Evolutionary conservation across 2,329 filamentous ascomycete species (phyloP), one percentile per base, ranked within the genome.

Genomic region (Dryadomyces sulphureus): DNA sequence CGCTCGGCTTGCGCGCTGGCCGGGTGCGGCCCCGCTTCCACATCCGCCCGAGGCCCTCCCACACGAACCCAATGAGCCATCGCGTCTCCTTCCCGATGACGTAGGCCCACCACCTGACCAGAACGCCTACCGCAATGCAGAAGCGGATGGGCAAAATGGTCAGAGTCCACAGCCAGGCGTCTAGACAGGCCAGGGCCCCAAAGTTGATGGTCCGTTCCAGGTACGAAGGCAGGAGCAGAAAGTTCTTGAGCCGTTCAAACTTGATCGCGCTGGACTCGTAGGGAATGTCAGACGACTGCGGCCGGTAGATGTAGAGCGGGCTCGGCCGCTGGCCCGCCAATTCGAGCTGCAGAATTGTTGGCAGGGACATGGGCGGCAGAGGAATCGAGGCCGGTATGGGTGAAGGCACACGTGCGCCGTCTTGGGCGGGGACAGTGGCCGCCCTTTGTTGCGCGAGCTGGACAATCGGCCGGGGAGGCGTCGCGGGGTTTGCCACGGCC

Each of bases 131-230:
- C 1, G 92, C 90, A 48, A 89, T 83, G 45, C 84, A 61, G 55
- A 98, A 96, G 2, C 92, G 77, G 49, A 98, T 72, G 0, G 92
- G 92, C 0, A 98, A 68, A 39, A 98, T 94, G 0, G 92, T 98
- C 55, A 98, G 93, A 1, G 87, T 93, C 64, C 95, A 92, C 1
- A 98, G 74, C 88, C 90, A 98, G 1, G 90, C 84, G 60, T 98
- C 92, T 6, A 98, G 69, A 62, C 92, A 98, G 7, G 90, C 89
- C 30, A 96, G 64, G 0, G 85, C 81, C 7, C 92, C 92, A 63
- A 98, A 96, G 49, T 80, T 78, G 6, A 98, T 72, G 0, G 89
- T 82, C 40, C 82, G 75, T 63, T 98, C 92, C 5, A 98, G 70
- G 50, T 83, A 84, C 0, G 78, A 74, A 0, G 90, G 88, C 4